These are phyloP conservation scores for Rhazya stricta DNA, from an alignment of 257 asterid genomes.

Conservation along the genomic window DNA sequence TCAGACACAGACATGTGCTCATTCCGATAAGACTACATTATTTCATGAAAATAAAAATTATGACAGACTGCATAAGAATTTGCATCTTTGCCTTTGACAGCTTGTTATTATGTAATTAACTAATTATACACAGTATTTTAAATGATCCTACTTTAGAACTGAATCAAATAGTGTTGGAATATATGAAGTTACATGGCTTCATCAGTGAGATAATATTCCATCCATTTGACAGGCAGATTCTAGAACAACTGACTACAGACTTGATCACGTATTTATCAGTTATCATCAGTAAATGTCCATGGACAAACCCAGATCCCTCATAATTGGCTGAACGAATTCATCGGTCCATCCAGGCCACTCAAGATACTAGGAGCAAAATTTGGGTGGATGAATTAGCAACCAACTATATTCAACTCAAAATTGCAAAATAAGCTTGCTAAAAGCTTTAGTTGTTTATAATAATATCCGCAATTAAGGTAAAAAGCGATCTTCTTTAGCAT, in stretches of 20 bases:
- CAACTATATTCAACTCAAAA: too few relatives aligned
- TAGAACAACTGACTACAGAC: neutral
- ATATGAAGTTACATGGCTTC: neutral
- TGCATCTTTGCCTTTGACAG: neutral
- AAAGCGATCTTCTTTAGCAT: neutral
- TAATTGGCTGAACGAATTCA: neutral
- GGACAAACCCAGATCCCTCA: neutral
- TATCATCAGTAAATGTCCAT: neutral
- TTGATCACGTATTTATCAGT: too few relatives aligned
- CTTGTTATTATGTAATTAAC: neutral
- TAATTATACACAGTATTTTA: too few relatives aligned
- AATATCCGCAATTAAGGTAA: neutral
- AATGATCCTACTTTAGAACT: neutral
- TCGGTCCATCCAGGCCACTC: neutral
- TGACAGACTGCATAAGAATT: slow-evolving; percentile 4
- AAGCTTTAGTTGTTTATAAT: neutral
- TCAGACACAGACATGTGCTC: slow-evolving; percentile 6
- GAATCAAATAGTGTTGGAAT: neutral
- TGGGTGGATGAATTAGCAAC: too few relatives aligned
- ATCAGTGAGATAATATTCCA: neutral
- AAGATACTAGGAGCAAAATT: neutral
- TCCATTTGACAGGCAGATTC: neutral
- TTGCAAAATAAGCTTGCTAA: neutral
- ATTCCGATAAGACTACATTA: neutral
- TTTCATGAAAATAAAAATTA: neutral